These are phyloP conservation scores for Aspergillus clavatus DNA, from an alignment of 2,329 filamentous ascomycete genomes.

Conservation along the genomic window DNA sequence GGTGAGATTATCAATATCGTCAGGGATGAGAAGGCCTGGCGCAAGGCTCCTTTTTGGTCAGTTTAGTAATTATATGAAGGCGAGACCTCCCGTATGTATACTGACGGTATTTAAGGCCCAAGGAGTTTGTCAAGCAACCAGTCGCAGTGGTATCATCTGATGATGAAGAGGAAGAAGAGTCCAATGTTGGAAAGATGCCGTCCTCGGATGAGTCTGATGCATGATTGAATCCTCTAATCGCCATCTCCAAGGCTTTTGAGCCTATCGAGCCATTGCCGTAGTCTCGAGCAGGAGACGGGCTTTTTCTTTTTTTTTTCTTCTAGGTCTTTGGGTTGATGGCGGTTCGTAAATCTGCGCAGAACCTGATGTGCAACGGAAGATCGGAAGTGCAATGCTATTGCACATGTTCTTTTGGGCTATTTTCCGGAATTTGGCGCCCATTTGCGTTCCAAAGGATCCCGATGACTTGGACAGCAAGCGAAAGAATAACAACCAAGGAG, in stretches of 20 bases:
- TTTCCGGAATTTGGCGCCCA: constrained; percentile 15
- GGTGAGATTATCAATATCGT: constrained; percentile 94
- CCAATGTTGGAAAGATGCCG: constrained; percentile 78
- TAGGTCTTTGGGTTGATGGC: neutral
- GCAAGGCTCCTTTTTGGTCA: constrained; percentile 83
- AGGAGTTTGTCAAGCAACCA: constrained; percentile 65
- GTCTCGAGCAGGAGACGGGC: neutral
- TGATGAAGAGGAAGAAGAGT: constrained; percentile 73
- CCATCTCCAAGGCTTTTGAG: neutral
- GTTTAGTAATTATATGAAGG: constrained; percentile 11
- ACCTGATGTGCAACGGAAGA: no score
- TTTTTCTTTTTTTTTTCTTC: no score
- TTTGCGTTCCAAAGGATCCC: constrained; percentile 50
- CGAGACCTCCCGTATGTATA: neutral
- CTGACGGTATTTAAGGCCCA: constrained; percentile 57
- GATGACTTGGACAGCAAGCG: constrained; percentile 62
- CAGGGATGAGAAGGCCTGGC: constrained; percentile 84
- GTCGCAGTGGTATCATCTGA: constrained; percentile 63
- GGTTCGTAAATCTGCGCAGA: constrained; percentile 1
- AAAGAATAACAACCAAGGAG: constrained; percentile 64
- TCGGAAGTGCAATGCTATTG: constrained; percentile 16
- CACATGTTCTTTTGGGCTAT: constrained; percentile 17
- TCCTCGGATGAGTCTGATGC: constrained; percentile 75
- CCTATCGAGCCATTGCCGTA: neutral
- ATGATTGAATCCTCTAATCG: constrained; percentile 30